Evolutionary conservation across 208 protist genomes (phyloP).

Genomic region (Acanthamoeba royreba): DNA sequence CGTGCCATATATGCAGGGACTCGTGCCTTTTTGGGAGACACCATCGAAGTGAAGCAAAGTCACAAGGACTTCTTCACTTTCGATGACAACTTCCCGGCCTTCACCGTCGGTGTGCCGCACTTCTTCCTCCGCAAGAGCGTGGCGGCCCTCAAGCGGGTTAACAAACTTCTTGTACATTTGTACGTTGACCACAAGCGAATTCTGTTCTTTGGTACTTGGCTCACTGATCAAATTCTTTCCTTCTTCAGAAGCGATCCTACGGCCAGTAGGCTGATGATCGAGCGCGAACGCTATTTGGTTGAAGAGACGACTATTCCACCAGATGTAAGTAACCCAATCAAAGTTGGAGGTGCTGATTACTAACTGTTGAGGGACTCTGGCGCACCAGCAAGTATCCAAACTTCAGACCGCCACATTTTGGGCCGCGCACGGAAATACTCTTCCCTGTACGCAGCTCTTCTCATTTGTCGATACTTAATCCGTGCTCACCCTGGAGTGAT

Average conservation of each 20-base stretch:
- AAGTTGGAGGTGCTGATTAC: background rate
- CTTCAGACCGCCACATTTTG: background rate
- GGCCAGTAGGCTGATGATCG: background rate
- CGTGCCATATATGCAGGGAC: background rate
- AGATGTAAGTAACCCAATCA: background rate
- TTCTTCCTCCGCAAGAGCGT: background rate
- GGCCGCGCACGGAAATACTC: background rate
- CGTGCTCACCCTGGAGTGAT: too few species aligned
- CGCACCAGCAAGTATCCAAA: background rate
- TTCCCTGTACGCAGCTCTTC: background rate
- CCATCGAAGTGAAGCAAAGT: background rate
- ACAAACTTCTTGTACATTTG: background rate
- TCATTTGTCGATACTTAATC: background rate
- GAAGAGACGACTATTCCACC: background rate
- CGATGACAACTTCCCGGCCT: background rate
- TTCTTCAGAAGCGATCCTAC: background rate
- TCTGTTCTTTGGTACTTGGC: background rate
- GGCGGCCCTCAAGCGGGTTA: background rate
- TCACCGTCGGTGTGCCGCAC: background rate
- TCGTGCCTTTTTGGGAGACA: background rate
- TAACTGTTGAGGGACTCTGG: background rate
- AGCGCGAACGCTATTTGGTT: background rate
- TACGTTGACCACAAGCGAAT: background rate
- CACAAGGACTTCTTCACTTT: background rate
- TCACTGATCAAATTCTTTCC: background rate